Evolutionary conservation across 1,284 basidiomycete genomes (phyloP), one percentile per base, ranked within the genome.

Genomic region (Apiotrichum montevideense): DNA sequence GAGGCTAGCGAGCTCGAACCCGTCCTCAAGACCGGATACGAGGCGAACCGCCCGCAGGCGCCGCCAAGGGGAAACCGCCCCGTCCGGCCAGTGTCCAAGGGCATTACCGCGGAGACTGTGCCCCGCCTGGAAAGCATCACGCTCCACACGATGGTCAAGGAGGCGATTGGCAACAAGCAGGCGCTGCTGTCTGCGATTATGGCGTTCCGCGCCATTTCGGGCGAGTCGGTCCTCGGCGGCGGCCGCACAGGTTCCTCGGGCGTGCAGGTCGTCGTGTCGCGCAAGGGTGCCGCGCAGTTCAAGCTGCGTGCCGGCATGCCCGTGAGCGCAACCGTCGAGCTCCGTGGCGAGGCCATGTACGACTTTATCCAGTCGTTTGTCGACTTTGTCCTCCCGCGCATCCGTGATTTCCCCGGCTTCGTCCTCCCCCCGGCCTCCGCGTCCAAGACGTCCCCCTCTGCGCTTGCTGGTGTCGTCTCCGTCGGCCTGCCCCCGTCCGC

Each of bases 361-460:
- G 87, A 92, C 67, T 97, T 98, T 76, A 79, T 98, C 58, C 85
- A 87, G 61, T 85, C 85, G 6, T 83, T 98, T 64, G 85, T 86
- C 66, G 93, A 97, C 67, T 98, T 98, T 72, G 95, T 98, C 52
- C 80, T 98, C 29, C 96, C 95, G 3, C 85, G 95, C 29, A 76
- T 97, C 63, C 84, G 94, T 67, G 93, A 96, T 66, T 98, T 93
- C 79, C 80, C 82, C 6, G 96, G 95, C 32, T 76, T 98, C 79
- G 93, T 57, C 85, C 88, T 56, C 81, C 88, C 43, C 75, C 83
- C 37, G 80, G 82, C n/a, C 75, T 82, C 51, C 81, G 80, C 59
- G 14, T 63, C 63, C 41, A 69, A 65, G 56, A 68, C 58, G 34
- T 87, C 85, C 4, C 86, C 91, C 0, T 86, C 85, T 46, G 85